Conservation (phyloP, 2,329 filamentous ascomycete species). For the Venturia asperata region DNA sequence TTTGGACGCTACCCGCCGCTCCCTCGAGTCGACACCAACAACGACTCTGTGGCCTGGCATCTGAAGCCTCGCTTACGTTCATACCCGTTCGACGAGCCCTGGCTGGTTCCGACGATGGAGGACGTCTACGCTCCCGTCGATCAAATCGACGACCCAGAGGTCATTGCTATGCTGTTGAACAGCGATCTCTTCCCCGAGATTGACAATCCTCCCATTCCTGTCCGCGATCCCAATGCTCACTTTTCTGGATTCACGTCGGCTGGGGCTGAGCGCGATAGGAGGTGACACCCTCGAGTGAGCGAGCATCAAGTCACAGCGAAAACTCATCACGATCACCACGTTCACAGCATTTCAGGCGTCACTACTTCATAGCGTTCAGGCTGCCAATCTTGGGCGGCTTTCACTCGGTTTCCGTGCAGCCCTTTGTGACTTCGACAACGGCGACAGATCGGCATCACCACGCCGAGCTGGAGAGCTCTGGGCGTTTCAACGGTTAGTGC, state of each 20-base stretch:
- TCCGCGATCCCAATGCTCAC: conserved; percentile 4
- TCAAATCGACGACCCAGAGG: conserved; percentile 11
- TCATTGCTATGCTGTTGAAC: conserved; percentile 12
- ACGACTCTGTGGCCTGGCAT: conserved; percentile 9
- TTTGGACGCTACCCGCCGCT: conserved; percentile 16
- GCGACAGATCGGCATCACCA: neutral
- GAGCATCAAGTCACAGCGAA: neutral
- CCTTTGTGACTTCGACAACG: neutral
- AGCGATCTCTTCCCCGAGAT: conserved; percentile 12
- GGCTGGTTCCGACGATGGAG: conserved; percentile 16
- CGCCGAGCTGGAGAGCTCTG: neutral
- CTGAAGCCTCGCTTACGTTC: neutral
- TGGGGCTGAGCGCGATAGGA: neutral
- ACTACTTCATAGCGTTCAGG: neutral
- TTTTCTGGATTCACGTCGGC: neutral
- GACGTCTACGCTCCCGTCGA: conserved; percentile 15
- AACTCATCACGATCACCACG: neutral
- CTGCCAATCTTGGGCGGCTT: neutral
- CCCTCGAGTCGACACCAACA: conserved; percentile 14
- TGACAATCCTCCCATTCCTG: conserved; percentile 3
- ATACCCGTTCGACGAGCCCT: conserved; percentile 14
- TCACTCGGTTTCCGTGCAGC: neutral
- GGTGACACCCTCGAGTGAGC: neutral
- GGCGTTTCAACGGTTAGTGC: neutral
- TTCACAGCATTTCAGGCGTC: conserved; percentile 8